Evolutionary conservation across 2,329 filamentous ascomycete genomes (phyloP).

Genomic region (Penicillium sp.): DNA sequence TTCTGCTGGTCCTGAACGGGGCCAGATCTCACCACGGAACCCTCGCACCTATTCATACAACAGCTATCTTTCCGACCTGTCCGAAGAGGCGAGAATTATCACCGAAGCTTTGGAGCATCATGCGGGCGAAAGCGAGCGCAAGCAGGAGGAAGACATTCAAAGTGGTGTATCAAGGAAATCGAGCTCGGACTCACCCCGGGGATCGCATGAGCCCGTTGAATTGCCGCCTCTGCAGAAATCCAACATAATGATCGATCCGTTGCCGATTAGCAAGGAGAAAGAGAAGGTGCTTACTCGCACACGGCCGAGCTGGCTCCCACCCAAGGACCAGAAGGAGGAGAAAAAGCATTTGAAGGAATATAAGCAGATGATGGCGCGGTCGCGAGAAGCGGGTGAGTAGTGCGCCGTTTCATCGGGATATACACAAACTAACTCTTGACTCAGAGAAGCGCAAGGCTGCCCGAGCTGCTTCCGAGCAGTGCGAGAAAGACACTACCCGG

Average conservation of each 20-base stretch:
- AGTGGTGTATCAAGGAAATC: conserved; percentile 40
- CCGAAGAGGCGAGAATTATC: conserved; percentile 56
- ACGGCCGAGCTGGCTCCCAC: conserved; percentile 64
- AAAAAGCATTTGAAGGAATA: conserved; percentile 74
- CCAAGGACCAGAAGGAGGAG: conserved; percentile 80
- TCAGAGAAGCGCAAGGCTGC: conserved; percentile 49
- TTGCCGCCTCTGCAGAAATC: conserved; percentile 59
- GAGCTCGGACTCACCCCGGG: conserved; percentile 37
- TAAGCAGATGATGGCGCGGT: conserved; percentile 61
- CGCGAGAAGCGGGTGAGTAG: conserved; percentile 52
- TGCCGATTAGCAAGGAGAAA: conserved; percentile 64
- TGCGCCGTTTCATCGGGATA: background rate
- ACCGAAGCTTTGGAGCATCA: conserved; percentile 58
- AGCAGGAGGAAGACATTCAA: conserved; percentile 46
- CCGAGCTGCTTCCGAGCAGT: conserved; percentile 45
- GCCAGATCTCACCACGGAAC: conserved; percentile 39
- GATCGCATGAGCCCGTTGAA: conserved; percentile 42
- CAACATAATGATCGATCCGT: conserved; percentile 61
- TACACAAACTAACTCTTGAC: conserved; percentile 8
- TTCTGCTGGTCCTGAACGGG: conserved; percentile 41
- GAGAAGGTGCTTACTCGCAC: conserved; percentile 61
- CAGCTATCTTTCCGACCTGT: conserved; percentile 54
- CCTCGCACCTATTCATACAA: conserved; percentile 57
- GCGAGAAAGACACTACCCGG: conserved; percentile 50
- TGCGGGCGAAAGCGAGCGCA: conserved; percentile 47